Base-by-base conservation (phyloP, 2,329 filamentous ascomycete genomes). In the Trichoderma aggressivum region DNA sequence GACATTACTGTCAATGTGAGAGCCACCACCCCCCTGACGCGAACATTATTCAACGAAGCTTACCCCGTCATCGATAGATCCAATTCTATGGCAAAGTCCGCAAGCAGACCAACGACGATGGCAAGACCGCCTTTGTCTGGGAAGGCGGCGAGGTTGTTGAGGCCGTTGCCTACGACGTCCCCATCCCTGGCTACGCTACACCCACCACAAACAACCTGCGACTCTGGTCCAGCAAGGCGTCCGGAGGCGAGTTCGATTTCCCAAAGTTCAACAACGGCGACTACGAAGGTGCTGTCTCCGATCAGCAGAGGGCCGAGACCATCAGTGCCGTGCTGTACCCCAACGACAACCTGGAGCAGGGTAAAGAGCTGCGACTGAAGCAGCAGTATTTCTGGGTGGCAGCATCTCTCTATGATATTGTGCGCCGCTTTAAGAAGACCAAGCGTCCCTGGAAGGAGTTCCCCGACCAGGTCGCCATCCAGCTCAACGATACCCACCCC, bases 341-440 rank as follows among this genome's bases (percentile, higher is more conserved):
- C 72, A 99, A 99, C 78, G 95, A 98, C 82, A 98, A 97, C 82
- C 88, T 99, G 58, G 95, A 98, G 75, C 89, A 94, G 75, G 96
- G 96, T 74, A 99, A 99, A 83, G 96, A 99, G 85, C 89, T 99
- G 74, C 93, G 96, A 68, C 84, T 99, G 81, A 99, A 99, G 88
- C 96, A 99, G 82, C 96, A 99, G 82, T 99, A 99, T 87, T 99
- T 99, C 85, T 99, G 96, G 96, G 97, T 97, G 78, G 94, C 96
- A 66, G 96, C 96, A 18, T 99, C 96, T 18, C 87, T 99, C 5
- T 94, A 94, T 79, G 96, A 99, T 78, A 99, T 99, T 79, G 92
- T 99, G 72, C 92, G 96, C 71, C 91, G 96, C 72, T 99, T 98
- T 90, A 99, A 98, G 87, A 99, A 98, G 88, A 90, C 94, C 21